Percentiles rank a stretch among this genome's conserved stretches.
phyloP scores from a whole-genome alignment of 78 protist species.

The Emiliania huxleyi region DNA sequence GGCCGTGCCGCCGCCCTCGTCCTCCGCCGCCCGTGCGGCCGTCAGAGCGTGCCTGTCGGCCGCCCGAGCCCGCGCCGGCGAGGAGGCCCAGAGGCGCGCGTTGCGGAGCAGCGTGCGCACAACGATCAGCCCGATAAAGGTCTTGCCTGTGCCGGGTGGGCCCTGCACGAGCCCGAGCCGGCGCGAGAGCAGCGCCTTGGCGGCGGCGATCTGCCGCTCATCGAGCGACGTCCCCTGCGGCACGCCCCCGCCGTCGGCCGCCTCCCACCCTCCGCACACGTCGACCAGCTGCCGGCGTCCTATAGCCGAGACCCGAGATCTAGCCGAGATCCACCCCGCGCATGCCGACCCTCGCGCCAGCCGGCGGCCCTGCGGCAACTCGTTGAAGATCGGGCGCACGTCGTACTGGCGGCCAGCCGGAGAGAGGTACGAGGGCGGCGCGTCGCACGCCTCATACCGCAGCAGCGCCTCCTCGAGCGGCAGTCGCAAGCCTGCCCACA shows the following conservation, averaged over 20 bases:
- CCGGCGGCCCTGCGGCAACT: not conserved
- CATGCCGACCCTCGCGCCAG: no score
- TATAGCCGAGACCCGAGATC: not conserved
- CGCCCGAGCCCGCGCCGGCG: no score
- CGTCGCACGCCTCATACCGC: not conserved
- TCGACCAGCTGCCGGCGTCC: not conserved
- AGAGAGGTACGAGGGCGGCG: not conserved
- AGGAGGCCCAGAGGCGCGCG: not conserved
- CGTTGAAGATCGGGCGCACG: not conserved
- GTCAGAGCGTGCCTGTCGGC: no score
- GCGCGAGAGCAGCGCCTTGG: not conserved
- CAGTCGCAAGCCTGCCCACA: conserved; percentile 8
- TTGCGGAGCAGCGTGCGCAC: conserved; percentile 5
- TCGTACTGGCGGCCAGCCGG: not conserved
- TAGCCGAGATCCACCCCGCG: no score
- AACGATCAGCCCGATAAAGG: not conserved
- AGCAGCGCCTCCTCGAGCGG: not conserved
- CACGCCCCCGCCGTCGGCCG: not conserved
- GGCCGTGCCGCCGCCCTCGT: no score
- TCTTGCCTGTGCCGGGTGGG: conserved; percentile 54
- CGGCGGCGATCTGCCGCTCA: not conserved
- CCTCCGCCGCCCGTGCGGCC: not conserved
- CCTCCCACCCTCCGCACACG: not conserved
- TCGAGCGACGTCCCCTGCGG: not conserved
- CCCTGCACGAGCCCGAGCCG: conserved; percentile 21